Evolutionary conservation across 129 eudicot species (phyloP), one percentile per base, ranked within the genome.

Genomic region (Pulicaria dysenterica): DNA sequence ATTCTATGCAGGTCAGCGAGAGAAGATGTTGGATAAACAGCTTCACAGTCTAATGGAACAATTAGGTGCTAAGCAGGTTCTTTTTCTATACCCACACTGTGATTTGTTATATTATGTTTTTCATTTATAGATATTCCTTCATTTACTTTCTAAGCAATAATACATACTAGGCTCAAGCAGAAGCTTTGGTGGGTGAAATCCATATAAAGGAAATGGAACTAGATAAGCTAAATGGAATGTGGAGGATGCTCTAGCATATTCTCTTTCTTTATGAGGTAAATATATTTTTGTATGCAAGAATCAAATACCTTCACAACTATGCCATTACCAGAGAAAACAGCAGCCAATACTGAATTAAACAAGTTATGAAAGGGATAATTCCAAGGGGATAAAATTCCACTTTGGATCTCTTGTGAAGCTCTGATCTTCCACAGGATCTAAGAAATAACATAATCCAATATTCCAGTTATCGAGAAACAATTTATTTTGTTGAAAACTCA

Each of bases 321-420:
- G 84, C 98, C 80, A 72, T 94, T 94, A 19, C 98, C 98, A 7
- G 98, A 87, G 72, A 94, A 94, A 38, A 94, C 89, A 49, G 97
- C 98, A 3, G 98, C 98, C 72, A 94, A 73, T 89, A 94, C 90
- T 69, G 98, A 96, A 79, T 94, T 94, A 75, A 94, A 90, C 74
- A 94, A 84, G 70, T 94, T 94, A 69, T 94, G 98, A 81, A 94
- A 94, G 46, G 98, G 98, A 80, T 94, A 94, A 79, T 94, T 94
- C 98, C 98, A 68, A 90, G 86, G 37, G 98, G 98, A 69, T 90
- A 85, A 85, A 87, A 94, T 67, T 94, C 98, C 82, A 94, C 98
- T 75, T 78, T 90, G 67, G 98, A 78, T 79, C 64, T 80, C 83
- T 94, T 94, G 82, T 94, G 96, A 86, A 94, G 76, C 98, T 90